A percentile compares a stretch with the other conserved stretches of the same genome.
These are phyloP conservation scores for Madurella mycetomatis DNA, from an alignment of 2,329 filamentous ascomycete species.

Conservation along the genomic window DNA sequence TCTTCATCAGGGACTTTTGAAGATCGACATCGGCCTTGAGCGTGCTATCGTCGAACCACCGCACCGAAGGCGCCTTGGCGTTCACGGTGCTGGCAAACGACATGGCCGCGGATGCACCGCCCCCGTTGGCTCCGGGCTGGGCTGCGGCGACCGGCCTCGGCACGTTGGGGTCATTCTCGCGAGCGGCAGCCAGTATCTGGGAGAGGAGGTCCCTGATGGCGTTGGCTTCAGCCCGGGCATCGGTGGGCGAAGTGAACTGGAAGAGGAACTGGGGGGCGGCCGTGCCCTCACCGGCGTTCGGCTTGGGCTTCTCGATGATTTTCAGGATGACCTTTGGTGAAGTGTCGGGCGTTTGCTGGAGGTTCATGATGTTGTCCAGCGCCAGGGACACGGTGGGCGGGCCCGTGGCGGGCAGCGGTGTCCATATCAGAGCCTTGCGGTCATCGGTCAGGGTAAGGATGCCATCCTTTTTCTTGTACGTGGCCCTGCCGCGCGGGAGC, in stretches of 20 bases:
- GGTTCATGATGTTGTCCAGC: slow-evolving; percentile 77
- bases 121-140: slow-evolving; percentile 26
- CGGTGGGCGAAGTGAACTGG: slow-evolving; percentile 73
- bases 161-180: slow-evolving; percentile 50
- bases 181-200: slow-evolving; percentile 66
- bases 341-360: slow-evolving; percentile 91
- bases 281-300: slow-evolving; percentile 33
- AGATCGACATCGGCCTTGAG: slow-evolving; percentile 75
- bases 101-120: slow-evolving; percentile 61
- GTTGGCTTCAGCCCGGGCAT: slow-evolving; percentile 79
- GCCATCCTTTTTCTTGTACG: slow-evolving; percentile 97
- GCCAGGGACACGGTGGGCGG: slow-evolving; percentile 64
- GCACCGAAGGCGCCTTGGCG: slow-evolving; percentile 47
- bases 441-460: slow-evolving; percentile 71
- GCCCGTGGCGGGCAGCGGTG: slow-evolving; percentile 59
- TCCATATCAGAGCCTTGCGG: slow-evolving; percentile 74
- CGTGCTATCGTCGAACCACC: slow-evolving; percentile 75
- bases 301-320: slow-evolving; percentile 69
- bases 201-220: slow-evolving; percentile 78
- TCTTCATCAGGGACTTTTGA: slow-evolving; percentile 83
- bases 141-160: slow-evolving; percentile 42
- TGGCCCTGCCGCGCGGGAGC: slow-evolving; percentile 59
- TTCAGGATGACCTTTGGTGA: slow-evolving; percentile 90
- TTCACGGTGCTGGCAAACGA: slow-evolving; percentile 69
- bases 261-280: slow-evolving; percentile 72